Percentiles rank a stretch among this genome's conserved stretches.
These are phyloP conservation scores for Mycena filopes DNA, from an alignment of 768 basidiomycete genomes.

Conservation along the genomic window DNA sequence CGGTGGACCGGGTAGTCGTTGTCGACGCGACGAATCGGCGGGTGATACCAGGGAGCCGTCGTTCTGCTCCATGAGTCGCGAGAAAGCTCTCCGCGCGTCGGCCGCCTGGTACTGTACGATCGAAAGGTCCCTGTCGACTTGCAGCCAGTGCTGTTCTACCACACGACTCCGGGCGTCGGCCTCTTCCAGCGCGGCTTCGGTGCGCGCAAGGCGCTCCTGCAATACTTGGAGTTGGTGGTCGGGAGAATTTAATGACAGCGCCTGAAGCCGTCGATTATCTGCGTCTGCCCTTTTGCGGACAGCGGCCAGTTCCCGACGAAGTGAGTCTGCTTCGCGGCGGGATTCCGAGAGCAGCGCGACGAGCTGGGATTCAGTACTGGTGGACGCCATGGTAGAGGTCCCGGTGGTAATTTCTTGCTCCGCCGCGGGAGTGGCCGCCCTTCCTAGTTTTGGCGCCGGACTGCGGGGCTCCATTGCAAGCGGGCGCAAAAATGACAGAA, in stretches of 20 bases:
- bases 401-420: conserved; percentile 21
- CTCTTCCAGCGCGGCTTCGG: conserved; percentile 29
- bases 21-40: background rate
- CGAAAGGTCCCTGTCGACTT: conserved; percentile 23
- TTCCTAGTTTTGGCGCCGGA: background rate
- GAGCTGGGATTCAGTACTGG: conserved; percentile 22
- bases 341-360: conserved; percentile 25
- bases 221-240: conserved; percentile 12
- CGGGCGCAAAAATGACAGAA: background rate
- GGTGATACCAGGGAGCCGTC: conserved; percentile 12
- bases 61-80: conserved; percentile 18
- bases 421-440: conserved; percentile 6
- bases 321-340: conserved; percentile 24
- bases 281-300: conserved; percentile 26
- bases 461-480: conserved; percentile 11
- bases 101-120: conserved; percentile 24
- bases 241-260: conserved; percentile 12
- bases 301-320: conserved; percentile 26
- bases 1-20: background rate
- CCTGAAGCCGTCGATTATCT: conserved; percentile 23
- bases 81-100: conserved; percentile 26
- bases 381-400: conserved; percentile 1
- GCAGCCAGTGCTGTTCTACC: conserved; percentile 27
- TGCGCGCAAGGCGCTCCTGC: conserved; percentile 23
- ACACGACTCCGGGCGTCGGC: conserved; percentile 25